Conservation (phyloP, 805 yeast genomes). For the Candida railenensis region DNA sequence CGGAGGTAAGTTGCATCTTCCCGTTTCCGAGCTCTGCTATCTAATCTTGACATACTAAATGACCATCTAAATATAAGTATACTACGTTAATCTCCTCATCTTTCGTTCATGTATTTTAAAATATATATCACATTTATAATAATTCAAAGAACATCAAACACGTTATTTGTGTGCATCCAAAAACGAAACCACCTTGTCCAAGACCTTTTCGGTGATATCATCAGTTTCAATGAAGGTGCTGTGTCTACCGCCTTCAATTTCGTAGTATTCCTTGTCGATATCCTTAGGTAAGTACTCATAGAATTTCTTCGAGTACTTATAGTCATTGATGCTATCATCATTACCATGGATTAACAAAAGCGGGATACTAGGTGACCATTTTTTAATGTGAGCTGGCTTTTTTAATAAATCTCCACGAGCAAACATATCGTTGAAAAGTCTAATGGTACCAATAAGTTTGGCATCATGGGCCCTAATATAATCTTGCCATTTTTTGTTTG, state of each 20-base stretch:
- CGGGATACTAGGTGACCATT: conserved; percentile 42
- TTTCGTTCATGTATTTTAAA: no score
- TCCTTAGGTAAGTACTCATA: conserved; percentile 28
- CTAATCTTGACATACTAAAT: no score
- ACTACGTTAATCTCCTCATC: no score
- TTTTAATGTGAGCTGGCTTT: conserved; percentile 31
- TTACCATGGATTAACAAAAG: conserved; percentile 62
- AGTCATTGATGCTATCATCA: conserved; percentile 60
- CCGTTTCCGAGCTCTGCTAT: no score
- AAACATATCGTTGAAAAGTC: conserved; percentile 61
- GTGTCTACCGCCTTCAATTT: conserved; percentile 39
- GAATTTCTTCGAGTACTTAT: conserved; percentile 46
- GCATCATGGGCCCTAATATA: conserved; percentile 40
- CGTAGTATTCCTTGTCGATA: conserved; percentile 29
- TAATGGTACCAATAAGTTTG: conserved; percentile 50
- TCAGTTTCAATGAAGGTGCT: conserved; percentile 47
- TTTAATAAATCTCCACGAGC: conserved; percentile 57
- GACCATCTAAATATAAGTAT: no score
- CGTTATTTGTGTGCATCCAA: conserved; percentile 7
- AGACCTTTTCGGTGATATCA: conserved; percentile 32
- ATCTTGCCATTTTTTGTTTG: conserved; percentile 44
- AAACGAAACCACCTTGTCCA: conserved; percentile 41
- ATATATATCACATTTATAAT: no score
- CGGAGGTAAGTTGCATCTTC: no score
- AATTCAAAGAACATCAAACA: neutral